These are phyloP conservation scores for Aspergillus ochraceoroseus DNA, from an alignment of 2,329 filamentous ascomycete genomes.

Conservation along the genomic window DNA sequence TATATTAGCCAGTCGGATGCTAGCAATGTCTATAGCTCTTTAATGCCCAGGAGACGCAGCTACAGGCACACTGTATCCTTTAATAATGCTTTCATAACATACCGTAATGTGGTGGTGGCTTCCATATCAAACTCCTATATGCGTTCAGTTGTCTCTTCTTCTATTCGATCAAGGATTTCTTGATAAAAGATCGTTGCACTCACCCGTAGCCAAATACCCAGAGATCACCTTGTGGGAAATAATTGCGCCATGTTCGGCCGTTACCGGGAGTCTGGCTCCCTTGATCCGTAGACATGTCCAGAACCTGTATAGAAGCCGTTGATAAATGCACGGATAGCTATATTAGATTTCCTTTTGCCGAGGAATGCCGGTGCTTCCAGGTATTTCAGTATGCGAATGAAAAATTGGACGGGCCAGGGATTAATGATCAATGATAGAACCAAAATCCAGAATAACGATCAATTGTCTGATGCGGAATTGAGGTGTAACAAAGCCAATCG, in stretches of 20 bases:
- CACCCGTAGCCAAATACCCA: constrained; percentile 98
- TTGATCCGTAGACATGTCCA: constrained; percentile 12
- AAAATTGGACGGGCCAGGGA: no score
- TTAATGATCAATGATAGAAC: no score
- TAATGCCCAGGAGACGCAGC: neutral
- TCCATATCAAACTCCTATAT: constrained; percentile 88
- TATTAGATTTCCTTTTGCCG: neutral
- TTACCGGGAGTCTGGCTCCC: constrained; percentile 24
- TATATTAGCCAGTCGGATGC: constrained; percentile 5
- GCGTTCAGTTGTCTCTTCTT: no score
- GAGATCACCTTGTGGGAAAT: constrained; percentile 60
- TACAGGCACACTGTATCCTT: no score
- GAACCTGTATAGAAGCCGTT: neutral
- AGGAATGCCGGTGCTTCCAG: no score
- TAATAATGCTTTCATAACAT: constrained; percentile 33
- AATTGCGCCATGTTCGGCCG: constrained; percentile 42
- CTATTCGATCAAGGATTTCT: no score
- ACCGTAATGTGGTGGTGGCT: constrained; percentile 95
- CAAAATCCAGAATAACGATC: no score
- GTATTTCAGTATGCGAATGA: no score
- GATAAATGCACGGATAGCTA: neutral
- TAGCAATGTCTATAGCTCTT: neutral
- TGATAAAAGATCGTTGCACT: constrained; percentile 27
- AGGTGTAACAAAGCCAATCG: no score
- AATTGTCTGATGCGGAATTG: no score